These are phyloP conservation scores for Podaxis sp. DNA, from an alignment of 768 basidiomycete species.

Conservation along the genomic window DNA sequence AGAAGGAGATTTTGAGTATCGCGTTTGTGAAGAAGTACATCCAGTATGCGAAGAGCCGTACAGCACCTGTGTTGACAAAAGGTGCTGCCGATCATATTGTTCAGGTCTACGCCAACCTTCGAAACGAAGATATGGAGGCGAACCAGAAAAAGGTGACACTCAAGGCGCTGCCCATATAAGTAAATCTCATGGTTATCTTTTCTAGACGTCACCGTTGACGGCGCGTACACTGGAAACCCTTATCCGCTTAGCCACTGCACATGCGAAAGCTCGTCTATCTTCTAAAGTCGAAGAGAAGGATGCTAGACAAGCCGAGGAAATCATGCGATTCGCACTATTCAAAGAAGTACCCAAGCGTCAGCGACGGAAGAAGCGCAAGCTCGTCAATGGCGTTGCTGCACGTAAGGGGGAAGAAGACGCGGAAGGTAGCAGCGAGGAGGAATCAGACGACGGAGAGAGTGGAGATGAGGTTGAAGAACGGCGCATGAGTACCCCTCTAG, in stretches of 20 bases:
- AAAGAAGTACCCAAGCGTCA: slow-evolving; percentile 90
- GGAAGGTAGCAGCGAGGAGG: slow-evolving; percentile 52
- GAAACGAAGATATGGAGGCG: slow-evolving; percentile 90
- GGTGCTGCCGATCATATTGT: slow-evolving; percentile 95
- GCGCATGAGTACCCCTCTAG: slow-evolving; percentile 51
- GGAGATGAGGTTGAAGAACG: slow-evolving; percentile 35
- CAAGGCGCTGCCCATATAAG: slow-evolving; percentile 17
- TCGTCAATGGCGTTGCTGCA: slow-evolving; percentile 64
- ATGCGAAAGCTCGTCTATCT: slow-evolving; percentile 93
- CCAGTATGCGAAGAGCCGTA: slow-evolving; percentile 92
- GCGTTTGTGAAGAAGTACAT: slow-evolving; percentile 98
- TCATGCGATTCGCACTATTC: slow-evolving; percentile 96
- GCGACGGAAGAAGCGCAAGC: slow-evolving; percentile 82
- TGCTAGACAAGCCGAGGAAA: slow-evolving; percentile 88
- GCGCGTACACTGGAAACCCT: slow-evolving; percentile 98
- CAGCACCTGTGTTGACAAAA: slow-evolving; percentile 83
- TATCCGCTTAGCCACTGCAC: slow-evolving; percentile 96
- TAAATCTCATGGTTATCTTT: slow-evolving; percentile 12
- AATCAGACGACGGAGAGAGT: slow-evolving; percentile 50
- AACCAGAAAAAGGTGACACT: slow-evolving; percentile 78
- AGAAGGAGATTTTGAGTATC: slow-evolving; percentile 86
- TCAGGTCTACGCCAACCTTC: slow-evolving; percentile 84
- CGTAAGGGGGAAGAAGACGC: slow-evolving; percentile 43
- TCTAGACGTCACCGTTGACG: slow-evolving; percentile 92
- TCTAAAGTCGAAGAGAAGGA: slow-evolving; percentile 81